These are phyloP conservation scores for Begonia fuchsioides DNA, from an alignment of 306 rosid genomes.

Conservation along the genomic window DNA sequence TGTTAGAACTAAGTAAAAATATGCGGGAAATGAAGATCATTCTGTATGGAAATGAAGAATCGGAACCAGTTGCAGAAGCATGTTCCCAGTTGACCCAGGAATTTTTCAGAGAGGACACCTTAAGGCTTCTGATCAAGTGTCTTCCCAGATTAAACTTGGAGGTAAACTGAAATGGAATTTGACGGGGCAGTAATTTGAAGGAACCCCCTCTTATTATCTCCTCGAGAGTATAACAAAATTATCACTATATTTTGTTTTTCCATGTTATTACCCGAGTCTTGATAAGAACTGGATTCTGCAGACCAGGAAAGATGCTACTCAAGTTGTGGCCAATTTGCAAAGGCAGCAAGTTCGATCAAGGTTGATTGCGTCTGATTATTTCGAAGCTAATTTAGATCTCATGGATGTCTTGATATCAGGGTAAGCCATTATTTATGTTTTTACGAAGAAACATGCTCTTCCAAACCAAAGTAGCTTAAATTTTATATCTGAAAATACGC, in stretches of 20 bases:
- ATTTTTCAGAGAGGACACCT: conserved; percentile 66
- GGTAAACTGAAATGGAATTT: conserved; percentile 26
- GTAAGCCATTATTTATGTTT: conserved; percentile 29
- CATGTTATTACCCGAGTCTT: neutral
- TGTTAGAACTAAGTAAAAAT: conserved; percentile 56
- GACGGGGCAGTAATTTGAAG: too few relatives aligned
- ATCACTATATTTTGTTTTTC: neutral
- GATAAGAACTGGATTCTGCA: conserved; percentile 18
- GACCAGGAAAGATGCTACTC: conserved; percentile 96
- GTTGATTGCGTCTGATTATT: conserved; percentile 90
- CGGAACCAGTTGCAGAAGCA: conserved; percentile 90
- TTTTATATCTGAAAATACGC: too few relatives aligned
- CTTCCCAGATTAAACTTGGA: conserved; percentile 90
- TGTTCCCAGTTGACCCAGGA: conserved; percentile 88
- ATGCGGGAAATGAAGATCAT: conserved; percentile 79
- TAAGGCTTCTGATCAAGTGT: conserved; percentile 57
- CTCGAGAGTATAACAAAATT: too few relatives aligned
- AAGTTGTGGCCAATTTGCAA: conserved; percentile 94
- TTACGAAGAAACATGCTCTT: neutral
- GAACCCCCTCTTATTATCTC: too few relatives aligned
- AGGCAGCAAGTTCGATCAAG: conserved; percentile 86
- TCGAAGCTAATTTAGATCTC: conserved; percentile 73
- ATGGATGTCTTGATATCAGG: conserved; percentile 73
- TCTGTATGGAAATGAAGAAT: conserved; percentile 86
- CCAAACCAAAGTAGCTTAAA: neutral